A percentile compares a stretch with the other conserved stretches of the same genome.
These are phyloP conservation scores for Mycena vitilis DNA, from an alignment of 768 basidiomycete species.

Conservation along the genomic window DNA sequence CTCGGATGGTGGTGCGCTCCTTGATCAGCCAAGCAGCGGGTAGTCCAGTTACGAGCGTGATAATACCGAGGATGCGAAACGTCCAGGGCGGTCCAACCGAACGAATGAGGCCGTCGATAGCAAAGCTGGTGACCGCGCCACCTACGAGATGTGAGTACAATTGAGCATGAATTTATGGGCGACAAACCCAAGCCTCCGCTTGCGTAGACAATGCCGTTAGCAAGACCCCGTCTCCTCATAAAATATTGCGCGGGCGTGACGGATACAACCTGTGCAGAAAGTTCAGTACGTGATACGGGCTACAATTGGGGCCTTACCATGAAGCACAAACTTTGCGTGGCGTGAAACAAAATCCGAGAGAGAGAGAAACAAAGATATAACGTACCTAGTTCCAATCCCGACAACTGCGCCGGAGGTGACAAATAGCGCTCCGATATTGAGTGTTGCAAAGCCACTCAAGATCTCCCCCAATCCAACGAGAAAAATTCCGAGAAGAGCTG, in stretches of 20 bases:
- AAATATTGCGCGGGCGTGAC: constrained; percentile 46
- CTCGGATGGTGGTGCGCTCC: constrained; percentile 37
- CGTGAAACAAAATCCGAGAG: neutral
- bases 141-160: constrained; percentile 13
- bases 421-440: constrained; percentile 36
- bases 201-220: constrained; percentile 46
- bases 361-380: constrained; percentile 22
- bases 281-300: too few relatives aligned
- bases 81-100: constrained; percentile 45
- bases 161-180: too few relatives aligned
- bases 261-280: constrained; percentile 33
- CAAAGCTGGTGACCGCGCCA: constrained; percentile 44
- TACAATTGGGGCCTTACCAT: constrained; percentile 33
- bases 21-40: constrained; percentile 42
- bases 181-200: constrained; percentile 31
- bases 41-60: constrained; percentile 41
- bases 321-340: constrained; percentile 29
- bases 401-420: constrained; percentile 46
- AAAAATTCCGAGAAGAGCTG: constrained; percentile 42
- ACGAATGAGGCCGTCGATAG: constrained; percentile 42
- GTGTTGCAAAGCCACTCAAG: constrained; percentile 42
- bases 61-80: constrained; percentile 46
- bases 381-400: constrained; percentile 44
- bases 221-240: constrained; percentile 43
- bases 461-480: constrained; percentile 45